A percentile compares a stretch with the other conserved stretches of the same genome.
Evolutionary conservation across 192 early-diverging fungal species (phyloP).

Genomic region (Phlyctochytrium bullatum): DNA sequence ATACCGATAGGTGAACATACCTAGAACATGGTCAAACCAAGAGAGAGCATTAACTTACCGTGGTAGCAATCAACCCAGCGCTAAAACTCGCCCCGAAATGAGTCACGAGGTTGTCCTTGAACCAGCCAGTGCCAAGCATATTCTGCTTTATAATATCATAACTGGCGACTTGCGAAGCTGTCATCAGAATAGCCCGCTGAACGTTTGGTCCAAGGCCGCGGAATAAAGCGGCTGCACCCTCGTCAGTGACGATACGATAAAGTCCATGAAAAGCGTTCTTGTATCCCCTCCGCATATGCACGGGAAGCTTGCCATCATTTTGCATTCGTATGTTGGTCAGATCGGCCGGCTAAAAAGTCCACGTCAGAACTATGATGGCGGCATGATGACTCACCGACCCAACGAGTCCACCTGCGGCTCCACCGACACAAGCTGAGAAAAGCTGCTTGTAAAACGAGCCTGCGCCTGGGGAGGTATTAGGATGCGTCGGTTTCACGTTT

Average conservation of each 20-base stretch:
- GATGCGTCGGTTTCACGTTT: too few species aligned
- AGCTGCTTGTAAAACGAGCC: background rate
- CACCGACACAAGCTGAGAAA: constrained; percentile 12
- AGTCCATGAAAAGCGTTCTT: constrained; percentile 34
- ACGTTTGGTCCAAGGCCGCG: constrained; percentile 36
- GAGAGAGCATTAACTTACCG: too few species aligned
- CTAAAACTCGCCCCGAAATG: constrained; percentile 23
- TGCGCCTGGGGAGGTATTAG: background rate
- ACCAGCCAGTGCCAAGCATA: constrained; percentile 16
- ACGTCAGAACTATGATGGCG: background rate
- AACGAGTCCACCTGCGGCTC: constrained; percentile 23
- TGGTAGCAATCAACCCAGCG: constrained; percentile 34
- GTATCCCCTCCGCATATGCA: constrained; percentile 28
- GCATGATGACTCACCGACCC: constrained; percentile 16
- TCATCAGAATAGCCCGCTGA: constrained; percentile 35
- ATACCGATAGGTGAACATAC: background rate
- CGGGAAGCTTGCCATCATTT: constrained; percentile 34
- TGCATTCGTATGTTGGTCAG: constrained; percentile 24
- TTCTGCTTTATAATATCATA: constrained; percentile 19
- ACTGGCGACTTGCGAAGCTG: constrained; percentile 27
- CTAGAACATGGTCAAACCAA: too few species aligned
- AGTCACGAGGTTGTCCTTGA: constrained; percentile 20
- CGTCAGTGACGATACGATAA: constrained; percentile 21
- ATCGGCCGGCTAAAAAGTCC: too few species aligned
- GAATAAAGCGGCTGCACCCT: constrained; percentile 32